Conservation (phyloP, 306 rosid species). For the Oxytropis ochrocephala region DNA sequence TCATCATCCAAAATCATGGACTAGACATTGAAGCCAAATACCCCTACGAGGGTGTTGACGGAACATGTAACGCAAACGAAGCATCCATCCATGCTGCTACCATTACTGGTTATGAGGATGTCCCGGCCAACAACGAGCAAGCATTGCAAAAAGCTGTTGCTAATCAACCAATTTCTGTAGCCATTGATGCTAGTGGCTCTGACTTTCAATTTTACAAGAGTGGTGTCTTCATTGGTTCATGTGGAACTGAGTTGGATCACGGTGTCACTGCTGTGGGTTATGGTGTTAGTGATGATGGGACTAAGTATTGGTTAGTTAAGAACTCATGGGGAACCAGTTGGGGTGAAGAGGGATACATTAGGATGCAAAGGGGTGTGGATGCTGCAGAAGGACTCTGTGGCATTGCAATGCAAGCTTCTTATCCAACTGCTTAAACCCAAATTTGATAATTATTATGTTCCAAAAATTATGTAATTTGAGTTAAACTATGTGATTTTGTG, state of each 20-base stretch:
- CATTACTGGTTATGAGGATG: conserved; percentile 27
- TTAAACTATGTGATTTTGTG: background rate
- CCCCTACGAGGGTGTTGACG: conserved; percentile 29
- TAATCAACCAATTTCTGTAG: conserved; percentile 36
- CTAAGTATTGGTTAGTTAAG: conserved; percentile 41
- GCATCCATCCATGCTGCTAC: conserved; percentile 1
- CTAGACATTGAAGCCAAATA: conserved; percentile 29
- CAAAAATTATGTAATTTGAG: background rate
- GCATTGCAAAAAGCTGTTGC: conserved; percentile 34
- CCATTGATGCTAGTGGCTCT: conserved; percentile 37
- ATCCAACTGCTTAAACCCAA: conserved; percentile 22
- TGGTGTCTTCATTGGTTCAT: conserved; percentile 40
- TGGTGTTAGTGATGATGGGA: conserved; percentile 30
- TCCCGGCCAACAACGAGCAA: conserved; percentile 26
- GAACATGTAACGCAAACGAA: conserved; percentile 17
- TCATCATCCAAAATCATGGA: conserved; percentile 29
- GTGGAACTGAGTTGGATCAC: conserved; percentile 38
- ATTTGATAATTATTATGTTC: background rate
- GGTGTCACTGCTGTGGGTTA: conserved; percentile 42
- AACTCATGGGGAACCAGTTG: conserved; percentile 43
- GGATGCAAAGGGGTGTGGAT: conserved; percentile 31
- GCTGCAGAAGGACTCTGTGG: conserved; percentile 41
- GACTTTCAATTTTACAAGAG: conserved; percentile 27
- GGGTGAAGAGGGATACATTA: conserved; percentile 49
- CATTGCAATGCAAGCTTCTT: conserved; percentile 46